A percentile compares a stretch with the other conserved stretches of the same genome.
Evolutionary conservation across 345 rosid genomes (phyloP).

Genomic region (Rubroshorea leprosula): DNA sequence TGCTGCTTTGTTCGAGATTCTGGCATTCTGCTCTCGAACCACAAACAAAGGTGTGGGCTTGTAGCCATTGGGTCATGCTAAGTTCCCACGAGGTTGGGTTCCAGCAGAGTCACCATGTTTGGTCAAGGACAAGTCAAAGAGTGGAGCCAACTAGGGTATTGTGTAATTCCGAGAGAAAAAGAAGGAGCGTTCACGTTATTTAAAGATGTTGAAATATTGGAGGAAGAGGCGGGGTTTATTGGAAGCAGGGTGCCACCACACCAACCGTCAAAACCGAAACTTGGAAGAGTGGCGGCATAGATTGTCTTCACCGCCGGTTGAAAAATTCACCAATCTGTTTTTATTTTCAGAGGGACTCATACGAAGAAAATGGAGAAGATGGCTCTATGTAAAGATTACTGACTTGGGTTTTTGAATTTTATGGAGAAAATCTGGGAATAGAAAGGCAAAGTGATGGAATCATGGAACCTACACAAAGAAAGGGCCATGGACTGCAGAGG

Average conservation of each 20-base stretch:
- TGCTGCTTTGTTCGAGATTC: too few relatives aligned
- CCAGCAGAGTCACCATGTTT: too few relatives aligned
- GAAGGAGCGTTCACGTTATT: neutral
- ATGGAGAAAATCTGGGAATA: neutral
- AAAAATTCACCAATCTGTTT: neutral
- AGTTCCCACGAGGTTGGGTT: too few relatives aligned
- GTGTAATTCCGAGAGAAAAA: neutral
- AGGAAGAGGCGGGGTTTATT: constrained; percentile 10
- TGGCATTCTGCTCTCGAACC: too few relatives aligned
- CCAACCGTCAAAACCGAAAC: constrained; percentile 30
- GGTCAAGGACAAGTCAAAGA: neutral
- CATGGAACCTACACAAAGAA: constrained; percentile 31
- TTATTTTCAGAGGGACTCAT: too few relatives aligned
- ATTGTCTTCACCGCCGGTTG: neutral
- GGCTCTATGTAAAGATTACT: too few relatives aligned
- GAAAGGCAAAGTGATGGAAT: constrained; percentile 14
- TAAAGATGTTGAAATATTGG: neutral
- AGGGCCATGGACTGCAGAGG: constrained; percentile 73
- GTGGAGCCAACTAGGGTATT: neutral
- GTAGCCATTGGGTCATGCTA: too few relatives aligned
- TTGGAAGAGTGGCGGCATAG: neutral
- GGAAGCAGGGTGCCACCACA: constrained; percentile 15
- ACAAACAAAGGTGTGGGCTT: too few relatives aligned
- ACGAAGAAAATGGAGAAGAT: neutral
- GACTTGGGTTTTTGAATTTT: too few relatives aligned